Evolutionary conservation across 441 rosid species (phyloP), one percentile per base, ranked within the genome.

Genomic region (Manihot esculenta): DNA sequence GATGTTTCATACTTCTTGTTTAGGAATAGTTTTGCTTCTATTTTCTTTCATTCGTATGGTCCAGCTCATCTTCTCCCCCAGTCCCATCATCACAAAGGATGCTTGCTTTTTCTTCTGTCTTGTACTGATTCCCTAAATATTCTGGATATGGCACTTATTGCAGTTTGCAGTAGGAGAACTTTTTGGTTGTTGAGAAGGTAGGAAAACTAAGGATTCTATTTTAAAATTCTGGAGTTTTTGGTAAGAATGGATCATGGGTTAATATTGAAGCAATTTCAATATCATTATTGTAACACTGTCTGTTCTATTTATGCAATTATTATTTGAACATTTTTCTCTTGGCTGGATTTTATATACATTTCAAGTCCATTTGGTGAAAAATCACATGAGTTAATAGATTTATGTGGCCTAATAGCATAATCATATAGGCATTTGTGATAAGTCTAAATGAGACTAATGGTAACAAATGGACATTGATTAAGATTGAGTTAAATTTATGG

Each of bases 311-410:
- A 48, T 57, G 26, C 18, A 38, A 60, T 57, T 62, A 33, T 42
- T 63, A 41, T 50, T 27, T 45, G 33, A 18, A 23, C 60, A 61
- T 33, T 51, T 48, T 8, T 48, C 51, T 68, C 17, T 10, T 50
- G 20, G 18, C 17, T 3, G 47, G 58, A 33, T 13, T 21, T 68
- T 62, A 4, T 21, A 18, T 54, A 4, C 24, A 7, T 47, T 10
- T 10, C 33, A 26, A 60, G 26, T 68, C 67, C 3, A 9, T 23
- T 21, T 69, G 49, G 21, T 65, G 50, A 64, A 61, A 62, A 48
- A 42, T 21, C 17, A 24, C 17, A 67, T 35, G 67, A 30, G 41
- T 33, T 11, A 30, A 15, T 21, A n/a, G 23, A 42, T 75, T 24
- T 41, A 51, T 66, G 20, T 50, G 23, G 13, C 23, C 33, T 33